A percentile compares a stretch with the other conserved stretches of the same genome.
Conservation (phyloP, 345 rosid genomes). For the Passiflora organensis region DNA sequence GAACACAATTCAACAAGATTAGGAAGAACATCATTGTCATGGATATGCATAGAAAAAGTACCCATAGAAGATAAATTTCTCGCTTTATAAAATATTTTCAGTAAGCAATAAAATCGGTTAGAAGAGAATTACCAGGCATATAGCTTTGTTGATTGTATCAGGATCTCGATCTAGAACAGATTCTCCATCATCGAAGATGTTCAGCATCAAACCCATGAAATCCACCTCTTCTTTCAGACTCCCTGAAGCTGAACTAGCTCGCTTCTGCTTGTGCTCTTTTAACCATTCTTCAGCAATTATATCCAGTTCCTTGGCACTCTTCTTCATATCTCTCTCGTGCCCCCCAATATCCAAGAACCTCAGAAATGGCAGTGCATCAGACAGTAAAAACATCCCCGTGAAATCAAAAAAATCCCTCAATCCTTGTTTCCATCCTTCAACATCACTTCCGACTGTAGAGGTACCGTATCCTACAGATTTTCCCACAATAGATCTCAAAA, state of each 20-base stretch:
- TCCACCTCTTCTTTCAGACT: slow-evolving; percentile 3
- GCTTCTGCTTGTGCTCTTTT: slow-evolving; percentile 35
- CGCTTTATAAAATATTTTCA: not conserved
- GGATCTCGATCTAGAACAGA: not conserved
- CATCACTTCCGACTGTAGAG: not conserved
- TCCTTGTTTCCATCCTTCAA: slow-evolving; percentile 5
- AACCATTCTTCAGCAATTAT: slow-evolving; percentile 24
- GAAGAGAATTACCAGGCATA: slow-evolving; percentile 2
- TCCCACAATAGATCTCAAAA: slow-evolving; percentile 24
- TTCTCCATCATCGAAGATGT: not conserved
- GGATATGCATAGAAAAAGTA: no score
- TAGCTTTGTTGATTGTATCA: slow-evolving; percentile 14
- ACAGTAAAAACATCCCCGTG: slow-evolving; percentile 14
- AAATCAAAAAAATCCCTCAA: slow-evolving; percentile 18
- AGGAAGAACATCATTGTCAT: no score
- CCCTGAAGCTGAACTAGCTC: not conserved
- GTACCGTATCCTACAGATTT: slow-evolving; percentile 3
- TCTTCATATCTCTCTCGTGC: slow-evolving; percentile 25
- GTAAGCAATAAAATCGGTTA: not conserved
- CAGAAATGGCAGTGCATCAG: slow-evolving; percentile 32
- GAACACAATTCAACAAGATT: no score
- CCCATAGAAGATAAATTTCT: no score
- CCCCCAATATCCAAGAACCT: slow-evolving; percentile 37
- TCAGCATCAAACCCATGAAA: slow-evolving; percentile 7
- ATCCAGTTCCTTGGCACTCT: slow-evolving; percentile 19